Base-by-base conservation (phyloP, 139 green algal genomes). In the Chlamydomonas sp. region DNA sequence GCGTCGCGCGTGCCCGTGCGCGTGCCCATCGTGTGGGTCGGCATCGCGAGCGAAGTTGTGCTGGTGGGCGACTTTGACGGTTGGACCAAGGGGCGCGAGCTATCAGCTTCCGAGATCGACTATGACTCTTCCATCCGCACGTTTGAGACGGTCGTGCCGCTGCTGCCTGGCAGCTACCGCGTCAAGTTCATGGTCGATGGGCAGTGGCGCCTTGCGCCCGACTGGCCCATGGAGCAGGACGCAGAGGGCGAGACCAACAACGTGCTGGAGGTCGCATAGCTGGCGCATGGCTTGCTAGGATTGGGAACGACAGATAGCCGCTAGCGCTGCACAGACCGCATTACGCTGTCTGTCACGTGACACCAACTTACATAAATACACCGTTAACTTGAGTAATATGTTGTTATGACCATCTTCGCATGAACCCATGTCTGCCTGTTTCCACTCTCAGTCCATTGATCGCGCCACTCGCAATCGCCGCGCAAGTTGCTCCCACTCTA, bases 31-130 rank as follows among this genome's bases (percentile, higher is more conserved):
- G 72, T 73, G 24, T 89, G 81, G 81, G 65, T 81, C 30, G 84
- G 84, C 26, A 66, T 78, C 5, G 84, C 84, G 26, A 73, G 48
- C 37, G 28, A 78, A n/a, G 75, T 85, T 33, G 49, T 47, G 5
- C 35, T 89, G 8, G 84, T 85, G 78, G 84, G 84, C 0, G 65
- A 79, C 38, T 91, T 89, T 70, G 86, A 91, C 69, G 66, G 61
- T 31, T 91, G 86, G 86, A 88, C 81, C 0, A 70, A 72, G 26
- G 86, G 86, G 38, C 61, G 82, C 2, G 75, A 82, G 34, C 68
- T 91, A 24, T 73, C 35, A 22, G 73, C 73, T 10, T 79, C 79
- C 33, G 71, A 83, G 37, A 65, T 86, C 26, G 76, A 77, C 28
- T 64, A 38, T 26, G 85, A 90, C 76, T 72, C 67, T 13, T 80